Evolutionary conservation across 83 land plant genomes (phyloP), one percentile per base, ranked within the genome.

Genomic region (Picea engelmannii): DNA sequence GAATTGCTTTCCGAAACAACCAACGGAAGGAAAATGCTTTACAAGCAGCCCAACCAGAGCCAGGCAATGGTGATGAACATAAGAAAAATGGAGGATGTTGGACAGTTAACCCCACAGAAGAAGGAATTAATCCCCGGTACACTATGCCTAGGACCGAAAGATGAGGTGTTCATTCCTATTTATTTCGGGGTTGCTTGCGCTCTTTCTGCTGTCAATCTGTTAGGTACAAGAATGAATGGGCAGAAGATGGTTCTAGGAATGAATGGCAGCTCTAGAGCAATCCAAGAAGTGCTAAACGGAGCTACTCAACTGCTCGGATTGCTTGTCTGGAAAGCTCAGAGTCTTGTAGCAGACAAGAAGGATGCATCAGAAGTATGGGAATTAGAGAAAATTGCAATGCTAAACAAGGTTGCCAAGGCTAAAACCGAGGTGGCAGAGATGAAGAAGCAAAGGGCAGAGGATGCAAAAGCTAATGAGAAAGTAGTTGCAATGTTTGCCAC

Each of bases 401-500:
- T 83, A 12, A 70, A 20, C 3, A 86, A 89, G 78, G 82, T 93
- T 4, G 67, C 83, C 78, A 61, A 12, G 63, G 89, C 89, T 27
- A 83, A 88, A 31, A 81, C 38, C 24, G 90, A 91, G 63, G 79
- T 91, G 5, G 86, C 31, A 17, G 90, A 91, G 74, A 58, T 93
- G 86, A 91, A 87, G 85, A 82, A 52, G 80, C 70, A 40, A n/a
- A 86, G 95, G 66, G 83, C 68, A 15, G 93, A 93, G 79, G 92
- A 93, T 75, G 96, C 91, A 11, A 88, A 84, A 79, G 94, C 92
- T 21, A 93, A 93, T 80, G 92, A 88, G 85, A 93, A 93, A 80
- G 96, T 93, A 23, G 89, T 86, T 79, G 27, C 90, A 78, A 91
- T 93, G 79, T 91, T 85, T 81, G 90, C 96, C 24, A 70, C 86